A percentile compares a stretch with the other conserved stretches of the same genome.
phyloP scores from a whole-genome alignment of 768 basidiomycete genomes.

The Jaapia argillacea region DNA sequence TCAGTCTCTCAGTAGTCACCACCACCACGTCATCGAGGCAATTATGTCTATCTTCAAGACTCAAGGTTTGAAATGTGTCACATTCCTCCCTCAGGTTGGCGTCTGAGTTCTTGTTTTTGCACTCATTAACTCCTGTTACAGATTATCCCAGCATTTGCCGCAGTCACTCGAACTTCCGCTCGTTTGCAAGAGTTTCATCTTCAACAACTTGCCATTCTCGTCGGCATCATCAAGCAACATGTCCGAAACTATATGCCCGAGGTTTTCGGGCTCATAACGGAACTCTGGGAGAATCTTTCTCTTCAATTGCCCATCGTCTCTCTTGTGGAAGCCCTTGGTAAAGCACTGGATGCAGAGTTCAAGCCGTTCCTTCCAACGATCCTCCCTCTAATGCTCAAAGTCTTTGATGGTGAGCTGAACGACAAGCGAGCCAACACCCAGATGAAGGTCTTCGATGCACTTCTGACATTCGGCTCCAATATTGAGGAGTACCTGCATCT shows the following conservation, averaged over 20 bases:
- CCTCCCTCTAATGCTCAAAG: conserved; percentile 80
- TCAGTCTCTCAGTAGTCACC: conserved; percentile 74
- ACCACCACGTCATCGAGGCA: conserved; percentile 92
- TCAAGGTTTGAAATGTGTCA: conserved; percentile 91
- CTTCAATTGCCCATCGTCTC: conserved; percentile 89
- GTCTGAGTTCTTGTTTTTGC: no score
- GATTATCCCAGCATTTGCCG: conserved; percentile 94
- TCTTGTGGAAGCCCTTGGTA: conserved; percentile 85
- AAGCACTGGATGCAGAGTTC: conserved; percentile 93
- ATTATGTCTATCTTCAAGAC: conserved; percentile 99
- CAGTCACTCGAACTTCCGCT: conserved; percentile 76
- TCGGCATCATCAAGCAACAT: conserved; percentile 95
- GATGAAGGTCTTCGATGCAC: conserved; percentile 89
- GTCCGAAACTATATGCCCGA: conserved; percentile 86
- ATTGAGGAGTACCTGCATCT: conserved; percentile 98
- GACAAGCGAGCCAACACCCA: conserved; percentile 74
- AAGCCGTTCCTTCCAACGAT: conserved; percentile 91
- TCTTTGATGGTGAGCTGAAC: conserved; percentile 80
- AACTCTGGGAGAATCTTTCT: conserved; percentile 80
- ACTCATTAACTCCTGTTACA: conserved; percentile 18
- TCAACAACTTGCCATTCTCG: conserved; percentile 90
- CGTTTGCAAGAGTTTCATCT: conserved; percentile 88
- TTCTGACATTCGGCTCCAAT: conserved; percentile 90
- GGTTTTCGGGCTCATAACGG: conserved; percentile 75
- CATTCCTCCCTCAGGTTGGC: conserved; percentile 86